Base-by-base conservation (phyloP, 768 basidiomycete species). In the Sarcomyxa edulis region DNA sequence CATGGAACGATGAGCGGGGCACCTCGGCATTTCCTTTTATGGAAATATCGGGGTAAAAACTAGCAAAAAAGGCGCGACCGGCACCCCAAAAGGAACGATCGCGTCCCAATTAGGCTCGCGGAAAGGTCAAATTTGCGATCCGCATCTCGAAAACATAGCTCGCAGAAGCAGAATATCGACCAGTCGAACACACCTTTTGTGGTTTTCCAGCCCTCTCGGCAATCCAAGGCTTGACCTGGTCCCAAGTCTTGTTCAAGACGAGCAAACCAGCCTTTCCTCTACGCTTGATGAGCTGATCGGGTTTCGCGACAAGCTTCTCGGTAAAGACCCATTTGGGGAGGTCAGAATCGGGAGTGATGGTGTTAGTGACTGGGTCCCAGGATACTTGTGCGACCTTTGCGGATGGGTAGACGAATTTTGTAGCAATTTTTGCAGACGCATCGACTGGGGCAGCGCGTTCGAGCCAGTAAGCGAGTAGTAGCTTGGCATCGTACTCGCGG, bases 251-350 rank as follows among this genome's bases (percentile, higher is more conserved):
- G 81, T 98, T 97, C 49, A 99, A 75, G 24, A 82, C 81, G 47
- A 99, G 78, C 10, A 99, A 76, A 48, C 96, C 96, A 15, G 92
- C 92, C 76, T 99, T 99, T 55, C 96, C 96, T 46, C 96, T 88
- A 48, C 96, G 87, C 74, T 98, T 99, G 80, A 98, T 98, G 64
- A 98, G 84, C 69, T 96, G 93, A 69, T 95, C 93, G 18, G 93
- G 93, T 70, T 96, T 96, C 12, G 82, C 93, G 54, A 96, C 93
- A 60, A 95, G 88, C 72, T 90, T 89, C 49, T 67, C 78, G 49
- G 72, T 78, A 67, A 78, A 81, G 24, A 93, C 84, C 90, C 89
- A 93, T 51, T 72, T 63, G 11, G 88, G 88, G 21, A 92, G 61
- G 53, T 69, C 63, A 18, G 61, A 59, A 39, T 71, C 70, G 28